Conservation (phyloP, 2,329 filamentous ascomycete genomes). For the Diplodia scrobiculata region DNA sequence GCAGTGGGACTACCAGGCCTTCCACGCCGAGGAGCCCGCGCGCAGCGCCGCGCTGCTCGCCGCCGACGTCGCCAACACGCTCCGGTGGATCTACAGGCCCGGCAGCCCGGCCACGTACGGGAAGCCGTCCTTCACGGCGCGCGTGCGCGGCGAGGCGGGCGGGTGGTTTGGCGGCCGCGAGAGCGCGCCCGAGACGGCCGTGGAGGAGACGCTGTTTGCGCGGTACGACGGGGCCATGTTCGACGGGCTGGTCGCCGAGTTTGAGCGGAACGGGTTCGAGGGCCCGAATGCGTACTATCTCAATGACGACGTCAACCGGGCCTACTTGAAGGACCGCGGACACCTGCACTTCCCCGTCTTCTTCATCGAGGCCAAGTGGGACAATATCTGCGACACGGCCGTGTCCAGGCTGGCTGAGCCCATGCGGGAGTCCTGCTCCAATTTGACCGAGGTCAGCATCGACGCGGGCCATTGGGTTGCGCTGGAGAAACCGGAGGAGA, state of each 20-base stretch:
- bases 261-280: conserved; percentile 48
- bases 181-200: conserved; percentile 39
- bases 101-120: conserved; percentile 35
- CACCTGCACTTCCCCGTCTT: conserved; percentile 44
- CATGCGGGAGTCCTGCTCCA: conserved; percentile 27
- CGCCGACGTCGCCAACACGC: conserved; percentile 33
- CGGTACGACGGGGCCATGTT: conserved; percentile 36
- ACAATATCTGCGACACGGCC: conserved; percentile 45
- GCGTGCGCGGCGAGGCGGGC: conserved; percentile 33
- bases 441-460: conserved; percentile 51
- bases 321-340: conserved; percentile 45
- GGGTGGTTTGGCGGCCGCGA: conserved; percentile 42
- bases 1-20: conserved; percentile 43
- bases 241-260: conserved; percentile 39
- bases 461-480: conserved; percentile 40
- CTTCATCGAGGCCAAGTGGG: conserved; percentile 46
- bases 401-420: conserved; percentile 38
- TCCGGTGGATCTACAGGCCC: conserved; percentile 36
- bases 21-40: conserved; percentile 38
- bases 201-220: conserved; percentile 34
- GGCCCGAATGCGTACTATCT: conserved; percentile 48
- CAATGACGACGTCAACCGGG: conserved; percentile 49
- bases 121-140: conserved; percentile 35
- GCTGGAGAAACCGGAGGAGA: conserved; percentile 37
- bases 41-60: conserved; percentile 34